These are phyloP conservation scores for Casuarina cunninghamiana DNA, from an alignment of 306 rosid species.

Conservation along the genomic window DNA sequence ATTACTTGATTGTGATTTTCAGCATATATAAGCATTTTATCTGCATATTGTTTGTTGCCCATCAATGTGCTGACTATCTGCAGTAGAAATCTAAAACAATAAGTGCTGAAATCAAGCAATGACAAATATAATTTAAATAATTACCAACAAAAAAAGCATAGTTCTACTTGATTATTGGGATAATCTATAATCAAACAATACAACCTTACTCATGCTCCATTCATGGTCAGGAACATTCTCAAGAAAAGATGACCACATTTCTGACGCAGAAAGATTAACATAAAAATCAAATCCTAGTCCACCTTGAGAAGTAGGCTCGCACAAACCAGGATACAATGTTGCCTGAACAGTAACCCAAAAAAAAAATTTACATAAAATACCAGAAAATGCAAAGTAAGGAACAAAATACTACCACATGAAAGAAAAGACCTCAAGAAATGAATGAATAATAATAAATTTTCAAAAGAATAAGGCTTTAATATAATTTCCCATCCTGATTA, in stretches of 20 bases:
- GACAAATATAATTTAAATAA: slow-evolving; percentile 20
- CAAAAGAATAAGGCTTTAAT: not conserved
- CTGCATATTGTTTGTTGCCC: slow-evolving; percentile 55
- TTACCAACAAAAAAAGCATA: slow-evolving; percentile 8
- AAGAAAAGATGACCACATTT: slow-evolving; percentile 86
- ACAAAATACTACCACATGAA: not conserved
- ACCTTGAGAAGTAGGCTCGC: slow-evolving; percentile 95
- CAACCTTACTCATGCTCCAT: slow-evolving; percentile 96
- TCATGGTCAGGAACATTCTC: slow-evolving; percentile 73
- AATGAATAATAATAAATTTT: not conserved
- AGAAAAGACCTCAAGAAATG: slow-evolving; percentile 1
- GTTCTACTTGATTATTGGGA: slow-evolving; percentile 17
- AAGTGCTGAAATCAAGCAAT: slow-evolving; percentile 17
- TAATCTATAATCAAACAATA: slow-evolving; percentile 21
- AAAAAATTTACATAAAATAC: not conserved
- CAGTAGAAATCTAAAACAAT: slow-evolving; percentile 21
- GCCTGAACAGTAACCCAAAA: slow-evolving; percentile 54
- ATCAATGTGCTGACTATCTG: slow-evolving; percentile 78
- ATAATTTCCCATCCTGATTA: not conserved
- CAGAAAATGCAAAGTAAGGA: not conserved
- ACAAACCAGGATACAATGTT: slow-evolving; percentile 84
- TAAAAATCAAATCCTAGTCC: slow-evolving; percentile 95
- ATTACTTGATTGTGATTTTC: slow-evolving; percentile 94
- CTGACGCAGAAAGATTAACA: slow-evolving; percentile 80
- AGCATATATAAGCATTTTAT: slow-evolving; percentile 79